phyloP scores from a whole-genome alignment of 73 alveolate species.

The Vitrella brassicaformis region DNA sequence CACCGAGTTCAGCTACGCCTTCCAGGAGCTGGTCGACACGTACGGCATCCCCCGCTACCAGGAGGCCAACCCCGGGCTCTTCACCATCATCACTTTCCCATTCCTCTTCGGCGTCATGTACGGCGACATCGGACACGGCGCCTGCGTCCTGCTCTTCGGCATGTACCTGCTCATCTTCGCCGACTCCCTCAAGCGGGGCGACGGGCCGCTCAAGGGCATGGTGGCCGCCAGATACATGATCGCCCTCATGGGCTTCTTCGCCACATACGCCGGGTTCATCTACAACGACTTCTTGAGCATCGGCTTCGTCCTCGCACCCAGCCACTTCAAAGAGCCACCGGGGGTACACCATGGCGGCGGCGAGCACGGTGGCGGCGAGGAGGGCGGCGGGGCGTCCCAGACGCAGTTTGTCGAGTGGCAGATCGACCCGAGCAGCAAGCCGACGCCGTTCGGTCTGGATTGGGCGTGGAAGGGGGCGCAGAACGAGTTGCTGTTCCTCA shows the following conservation, averaged over 20 bases:
- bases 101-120: constrained; percentile 82
- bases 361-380: no score
- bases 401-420: no score
- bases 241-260: constrained; percentile 53
- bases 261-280: constrained; percentile 52
- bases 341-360: no score
- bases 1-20: constrained; percentile 53
- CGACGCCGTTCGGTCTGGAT: neutral
- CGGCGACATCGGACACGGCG: constrained; percentile 85
- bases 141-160: constrained; percentile 42
- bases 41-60: constrained; percentile 78
- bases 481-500: constrained; percentile 54
- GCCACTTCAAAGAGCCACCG: no score
- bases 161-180: neutral
- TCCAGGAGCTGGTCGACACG: constrained; percentile 73
- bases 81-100: constrained; percentile 75
- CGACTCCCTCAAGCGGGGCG: neutral
- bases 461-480: constrained; percentile 34
- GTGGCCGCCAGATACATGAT: neutral
- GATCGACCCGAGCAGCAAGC: no score
- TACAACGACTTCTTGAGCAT: constrained; percentile 65
- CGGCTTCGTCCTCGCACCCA: no score
- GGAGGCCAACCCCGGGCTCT: constrained; percentile 79
- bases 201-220: neutral
- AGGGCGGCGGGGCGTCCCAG: no score